These are phyloP conservation scores for Babesia bovis DNA, from an alignment of 169 alveolate genomes.

Conservation along the genomic window DNA sequence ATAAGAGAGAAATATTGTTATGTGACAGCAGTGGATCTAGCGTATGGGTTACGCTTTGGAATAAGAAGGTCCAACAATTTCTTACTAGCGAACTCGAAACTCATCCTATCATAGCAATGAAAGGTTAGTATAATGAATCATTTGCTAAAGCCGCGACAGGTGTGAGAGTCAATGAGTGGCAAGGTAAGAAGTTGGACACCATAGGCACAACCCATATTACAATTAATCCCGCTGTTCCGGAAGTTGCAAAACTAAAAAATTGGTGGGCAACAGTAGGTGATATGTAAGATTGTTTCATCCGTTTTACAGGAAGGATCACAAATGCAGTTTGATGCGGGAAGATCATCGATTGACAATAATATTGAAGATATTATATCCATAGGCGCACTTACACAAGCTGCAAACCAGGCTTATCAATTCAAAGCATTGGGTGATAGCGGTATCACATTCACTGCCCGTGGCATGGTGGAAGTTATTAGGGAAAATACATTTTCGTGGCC, in stretches of 20 bases:
- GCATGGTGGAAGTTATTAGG: constrained; percentile 48
- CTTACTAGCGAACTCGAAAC: constrained; percentile 20
- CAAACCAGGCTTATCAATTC: constrained; percentile 64
- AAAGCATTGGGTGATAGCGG: constrained; percentile 49
- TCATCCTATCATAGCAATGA: constrained; percentile 55
- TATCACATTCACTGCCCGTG: constrained; percentile 59
- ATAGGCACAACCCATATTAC: constrained; percentile 67
- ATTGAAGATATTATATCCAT: constrained; percentile 66
- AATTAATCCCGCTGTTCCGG: constrained; percentile 68
- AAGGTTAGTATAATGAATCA: constrained; percentile 18
- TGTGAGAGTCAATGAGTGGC: constrained; percentile 76
- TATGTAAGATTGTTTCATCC: neutral
- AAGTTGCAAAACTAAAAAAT: constrained; percentile 55
- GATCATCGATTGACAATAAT: constrained; percentile 34
- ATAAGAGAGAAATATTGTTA: constrained; percentile 68
- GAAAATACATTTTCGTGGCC: constrained; percentile 63
- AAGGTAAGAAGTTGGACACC: constrained; percentile 73
- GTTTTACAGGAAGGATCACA: constrained; percentile 59
- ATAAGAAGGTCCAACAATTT: constrained; percentile 46
- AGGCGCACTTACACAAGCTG: constrained; percentile 41
- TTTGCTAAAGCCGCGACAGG: constrained; percentile 13
- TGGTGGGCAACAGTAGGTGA: constrained; percentile 75
- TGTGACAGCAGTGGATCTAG: constrained; percentile 67
- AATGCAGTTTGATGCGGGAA: constrained; percentile 51
- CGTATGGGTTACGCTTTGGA: constrained; percentile 75